A percentile compares a stretch with the other conserved stretches of the same genome.
These are phyloP conservation scores for Stipa capillata DNA, from an alignment of 176 grass and related monocot genomes.

Conservation along the genomic window DNA sequence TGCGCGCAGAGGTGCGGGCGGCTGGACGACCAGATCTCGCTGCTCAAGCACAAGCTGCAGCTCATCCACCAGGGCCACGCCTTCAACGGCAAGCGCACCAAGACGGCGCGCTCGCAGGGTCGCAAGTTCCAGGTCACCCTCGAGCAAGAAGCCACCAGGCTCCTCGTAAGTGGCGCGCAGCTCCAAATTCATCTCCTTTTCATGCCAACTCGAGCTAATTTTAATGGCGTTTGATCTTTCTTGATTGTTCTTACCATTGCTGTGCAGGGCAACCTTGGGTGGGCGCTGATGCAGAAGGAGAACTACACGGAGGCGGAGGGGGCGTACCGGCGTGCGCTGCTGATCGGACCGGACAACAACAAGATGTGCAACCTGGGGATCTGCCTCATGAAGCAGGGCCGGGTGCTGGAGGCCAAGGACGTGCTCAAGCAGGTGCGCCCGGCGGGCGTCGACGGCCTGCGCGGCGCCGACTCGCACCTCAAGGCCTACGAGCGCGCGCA, in stretches of 20 bases:
- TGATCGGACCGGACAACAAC: constrained; percentile 87
- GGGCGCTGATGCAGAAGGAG: constrained; percentile 98
- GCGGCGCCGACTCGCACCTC: constrained; percentile 89
- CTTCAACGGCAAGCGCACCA: constrained; percentile 95
- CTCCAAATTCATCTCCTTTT: background rate
- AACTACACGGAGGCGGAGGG: constrained; percentile 88
- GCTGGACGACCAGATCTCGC: constrained; percentile 78
- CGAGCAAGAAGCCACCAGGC: constrained; percentile 88
- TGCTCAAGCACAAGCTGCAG: constrained; percentile 87
- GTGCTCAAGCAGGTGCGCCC: constrained; percentile 85
- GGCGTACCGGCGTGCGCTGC: constrained; percentile 66
- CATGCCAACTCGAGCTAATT: too few relatives aligned
- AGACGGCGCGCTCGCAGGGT: constrained; percentile 87
- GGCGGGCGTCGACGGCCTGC: constrained; percentile 52
- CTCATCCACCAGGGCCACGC: constrained; percentile 70
- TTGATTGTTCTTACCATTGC: background rate
- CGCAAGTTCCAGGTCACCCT: constrained; percentile 96
- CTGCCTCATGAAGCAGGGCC: constrained; percentile 87
- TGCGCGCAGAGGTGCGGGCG: constrained; percentile 84
- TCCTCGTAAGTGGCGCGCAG: constrained; percentile 78
- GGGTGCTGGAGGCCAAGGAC: constrained; percentile 85
- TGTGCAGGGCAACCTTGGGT: constrained; percentile 83
- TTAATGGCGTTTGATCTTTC: too few relatives aligned
- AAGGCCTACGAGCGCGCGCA: constrained; percentile 87
- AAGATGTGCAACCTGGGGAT: constrained; percentile 99